Evolutionary conservation across 495 filamentous ascomycete genomes (phyloP), one percentile per base, ranked within the genome.

Genomic region (Penicillium robsamsonii): DNA sequence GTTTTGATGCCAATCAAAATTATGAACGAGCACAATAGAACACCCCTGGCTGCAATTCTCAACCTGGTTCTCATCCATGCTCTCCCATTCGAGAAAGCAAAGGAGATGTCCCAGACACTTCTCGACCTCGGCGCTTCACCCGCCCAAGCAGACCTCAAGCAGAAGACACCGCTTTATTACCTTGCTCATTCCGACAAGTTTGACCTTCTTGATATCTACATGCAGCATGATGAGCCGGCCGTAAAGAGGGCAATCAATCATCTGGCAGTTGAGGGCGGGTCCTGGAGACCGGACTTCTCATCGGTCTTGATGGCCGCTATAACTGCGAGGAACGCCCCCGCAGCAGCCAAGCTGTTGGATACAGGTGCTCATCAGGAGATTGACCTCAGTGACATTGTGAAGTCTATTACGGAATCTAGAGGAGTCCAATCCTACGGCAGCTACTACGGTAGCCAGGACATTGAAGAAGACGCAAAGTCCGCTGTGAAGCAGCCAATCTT

Each of bases 41-140:
- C 60, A 12, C 77, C 81, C 2, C 64, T 70, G 20, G 78, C 65
- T 12, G 85, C 86, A 2, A 81, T 91, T 27, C 71, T 92, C 43
- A 87, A 81, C 0, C 63, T 92, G 6, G 81, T 82, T 2, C 76
- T 93, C 9, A 76, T 81, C 1, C 77, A 89, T 30, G 57, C 62
- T 20, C 71, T 79, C 1, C 81, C 83, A 0, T 52, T 76, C 10
- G 80, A 87, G 7, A 80, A 85, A 57, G 83, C 84, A 1, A 76
- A 74, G 53, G 69, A 70, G 6, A 90, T 90, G 78, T 76, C 75
- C 1, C 69, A 75, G 55, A 79, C 79, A 0, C 76, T 95, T 29
- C 63, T 93, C n/a, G 75, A 81, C 24, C 72, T 90, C 2, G 89
- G 89, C 3, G 88, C 87, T 9, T 88, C 86, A 2, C 83, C 82